Percentiles rank a stretch among this genome's conserved stretches.
Conservation (phyloP, 192 early-diverging fungal species). For the Funneliformis mosseae region DNA sequence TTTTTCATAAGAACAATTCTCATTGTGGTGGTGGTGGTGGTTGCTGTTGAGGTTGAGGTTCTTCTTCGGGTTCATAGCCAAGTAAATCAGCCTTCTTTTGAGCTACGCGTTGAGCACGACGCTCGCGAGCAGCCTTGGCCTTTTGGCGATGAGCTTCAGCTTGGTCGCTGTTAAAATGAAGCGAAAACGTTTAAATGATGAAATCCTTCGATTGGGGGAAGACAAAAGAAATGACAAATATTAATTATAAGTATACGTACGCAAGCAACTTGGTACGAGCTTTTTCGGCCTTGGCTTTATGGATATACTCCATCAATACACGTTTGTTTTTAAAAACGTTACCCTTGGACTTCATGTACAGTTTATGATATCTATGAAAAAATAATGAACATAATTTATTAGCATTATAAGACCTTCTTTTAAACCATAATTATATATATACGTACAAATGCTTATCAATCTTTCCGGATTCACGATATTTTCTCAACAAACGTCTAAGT, state of each 20-base stretch:
- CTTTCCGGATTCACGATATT: conserved; percentile 98
- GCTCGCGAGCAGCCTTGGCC: conserved; percentile 93
- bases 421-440: too few relatives aligned
- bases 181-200: neutral
- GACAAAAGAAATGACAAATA: neutral
- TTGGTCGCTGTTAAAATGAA: conserved; percentile 67
- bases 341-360: conserved; percentile 99
- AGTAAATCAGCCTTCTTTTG: conserved; percentile 88
- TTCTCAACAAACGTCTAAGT: conserved; percentile 90
- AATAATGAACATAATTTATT: neutral
- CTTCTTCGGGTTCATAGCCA: conserved; percentile 42
- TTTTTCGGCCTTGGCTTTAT: conserved; percentile 99
- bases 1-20: neutral
- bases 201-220: neutral
- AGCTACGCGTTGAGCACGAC: conserved; percentile 81
- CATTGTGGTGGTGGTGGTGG: neutral
- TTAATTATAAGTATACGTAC: conserved; percentile 3
- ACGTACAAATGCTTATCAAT: conserved; percentile 96
- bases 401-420: neutral
- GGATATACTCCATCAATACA: conserved; percentile 99
- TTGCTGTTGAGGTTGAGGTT: neutral
- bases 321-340: conserved; percentile 99
- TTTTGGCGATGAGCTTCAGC: conserved; percentile 96
- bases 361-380: conserved; percentile 73
- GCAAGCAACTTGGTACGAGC: conserved; percentile 86